Percentiles rank a stretch among this genome's conserved stretches.
These are phyloP conservation scores for Boletellus ananas DNA, from an alignment of 768 basidiomycete genomes.

Conservation along the genomic window DNA sequence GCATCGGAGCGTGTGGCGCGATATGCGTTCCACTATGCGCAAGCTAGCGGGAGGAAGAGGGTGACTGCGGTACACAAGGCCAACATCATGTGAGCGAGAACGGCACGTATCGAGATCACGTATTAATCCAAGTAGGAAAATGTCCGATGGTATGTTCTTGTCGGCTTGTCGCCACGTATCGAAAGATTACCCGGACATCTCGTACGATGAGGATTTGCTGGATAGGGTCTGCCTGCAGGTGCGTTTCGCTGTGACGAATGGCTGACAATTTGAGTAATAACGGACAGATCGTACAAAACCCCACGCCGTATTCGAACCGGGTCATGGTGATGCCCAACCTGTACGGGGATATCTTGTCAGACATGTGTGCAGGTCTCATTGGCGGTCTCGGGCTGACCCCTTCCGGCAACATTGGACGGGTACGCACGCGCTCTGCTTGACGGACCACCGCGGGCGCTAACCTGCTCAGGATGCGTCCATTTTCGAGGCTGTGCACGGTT, in stretches of 20 bases:
- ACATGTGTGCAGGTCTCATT: constrained; percentile 98
- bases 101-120: not conserved
- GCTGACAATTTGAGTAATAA: not conserved
- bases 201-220: constrained; percentile 94
- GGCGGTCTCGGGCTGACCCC: constrained; percentile 97
- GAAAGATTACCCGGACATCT: constrained; percentile 89
- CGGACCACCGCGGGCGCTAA: constrained; percentile 9
- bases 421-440: constrained; percentile 36
- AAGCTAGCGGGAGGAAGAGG: constrained; percentile 76
- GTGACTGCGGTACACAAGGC: constrained; percentile 99
- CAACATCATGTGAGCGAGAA: constrained; percentile 83
- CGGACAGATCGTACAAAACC: constrained; percentile 83
- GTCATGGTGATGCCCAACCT: constrained; percentile 99
- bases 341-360: constrained; percentile 92
- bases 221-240: constrained; percentile 96
- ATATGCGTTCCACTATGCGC: constrained; percentile 98
- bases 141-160: constrained; percentile 99
- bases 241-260: constrained; percentile 12
- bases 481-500: constrained; percentile 99
- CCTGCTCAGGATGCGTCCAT: constrained; percentile 85
- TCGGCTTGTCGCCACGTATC: constrained; percentile 95
- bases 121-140: constrained; percentile 67
- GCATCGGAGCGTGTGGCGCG: constrained; percentile 98
- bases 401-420: constrained; percentile 95
- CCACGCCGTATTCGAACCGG: constrained; percentile 86